Conservation (phyloP, 2,329 filamentous ascomycete species). For the Paecilomyces sp. region DNA sequence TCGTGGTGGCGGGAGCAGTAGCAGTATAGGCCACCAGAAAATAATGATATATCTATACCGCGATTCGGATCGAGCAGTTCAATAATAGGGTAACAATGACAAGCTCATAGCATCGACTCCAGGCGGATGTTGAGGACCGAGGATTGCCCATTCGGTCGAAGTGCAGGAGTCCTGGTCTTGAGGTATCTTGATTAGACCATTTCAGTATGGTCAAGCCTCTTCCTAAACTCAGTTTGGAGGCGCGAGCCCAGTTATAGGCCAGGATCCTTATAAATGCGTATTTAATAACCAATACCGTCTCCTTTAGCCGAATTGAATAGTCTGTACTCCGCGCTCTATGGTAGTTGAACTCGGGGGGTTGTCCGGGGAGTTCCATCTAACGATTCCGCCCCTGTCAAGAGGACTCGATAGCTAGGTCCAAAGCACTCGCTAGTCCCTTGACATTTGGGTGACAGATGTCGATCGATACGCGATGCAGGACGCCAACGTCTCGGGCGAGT, state of each 20-base stretch:
- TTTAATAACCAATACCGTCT: no score
- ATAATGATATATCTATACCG: neutral
- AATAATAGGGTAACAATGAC: neutral
- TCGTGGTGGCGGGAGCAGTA: neutral
- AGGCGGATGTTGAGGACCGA: neutral
- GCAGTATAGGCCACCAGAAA: neutral
- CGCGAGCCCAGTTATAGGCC: neutral
- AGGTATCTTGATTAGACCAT: neutral
- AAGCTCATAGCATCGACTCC: neutral
- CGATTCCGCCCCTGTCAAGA: neutral
- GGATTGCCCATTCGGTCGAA: neutral
- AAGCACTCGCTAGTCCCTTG: neutral
- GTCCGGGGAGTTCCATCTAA: neutral
- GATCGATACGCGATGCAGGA: neutral
- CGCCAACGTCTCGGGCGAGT: neutral
- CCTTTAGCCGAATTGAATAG: no score
- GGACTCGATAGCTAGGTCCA: neutral
- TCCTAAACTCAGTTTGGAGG: neutral
- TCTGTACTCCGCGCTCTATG: neutral
- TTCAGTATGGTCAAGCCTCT: neutral
- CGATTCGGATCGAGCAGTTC: neutral
- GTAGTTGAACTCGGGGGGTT: neutral
- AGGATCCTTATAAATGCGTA: neutral
- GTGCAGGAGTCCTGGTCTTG: neutral
- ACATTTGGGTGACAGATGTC: neutral